phyloP scores from a whole-genome alignment of 169 alveolate genomes.

The Plasmodium cynomolgi region DNA sequence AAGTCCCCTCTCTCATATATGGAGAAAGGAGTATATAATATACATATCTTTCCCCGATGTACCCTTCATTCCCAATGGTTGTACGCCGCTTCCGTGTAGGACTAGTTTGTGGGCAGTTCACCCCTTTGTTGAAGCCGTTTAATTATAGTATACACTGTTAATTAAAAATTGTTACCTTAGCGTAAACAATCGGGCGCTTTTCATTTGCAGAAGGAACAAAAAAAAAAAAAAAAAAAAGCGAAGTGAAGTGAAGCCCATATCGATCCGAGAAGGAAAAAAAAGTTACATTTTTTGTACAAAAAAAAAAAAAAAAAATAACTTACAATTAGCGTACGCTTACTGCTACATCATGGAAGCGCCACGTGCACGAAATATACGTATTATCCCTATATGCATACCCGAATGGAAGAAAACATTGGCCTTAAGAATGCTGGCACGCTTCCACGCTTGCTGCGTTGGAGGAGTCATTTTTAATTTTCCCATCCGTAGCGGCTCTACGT shows the following conservation, averaged over 20 bases:
- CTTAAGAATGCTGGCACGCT: background rate
- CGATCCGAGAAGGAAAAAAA: background rate
- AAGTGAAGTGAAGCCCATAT: background rate
- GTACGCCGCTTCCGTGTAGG: background rate
- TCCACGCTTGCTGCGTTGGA: background rate
- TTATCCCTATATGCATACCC: background rate
- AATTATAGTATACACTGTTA: background rate
- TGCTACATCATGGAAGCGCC: background rate
- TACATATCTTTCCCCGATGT: background rate
- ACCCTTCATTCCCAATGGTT: background rate
- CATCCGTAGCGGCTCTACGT: background rate
- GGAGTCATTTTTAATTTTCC: background rate
- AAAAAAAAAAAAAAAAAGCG: background rate
- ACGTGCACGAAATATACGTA: background rate
- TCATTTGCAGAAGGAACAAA: background rate
- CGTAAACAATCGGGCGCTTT: background rate
- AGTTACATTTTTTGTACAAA: background rate
- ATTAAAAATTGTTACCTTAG: background rate
- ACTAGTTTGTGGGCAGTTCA: background rate
- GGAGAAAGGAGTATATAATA: background rate
- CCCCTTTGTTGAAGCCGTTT: background rate
- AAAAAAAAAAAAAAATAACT: background rate
- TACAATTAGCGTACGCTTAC: background rate
- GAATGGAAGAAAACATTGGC: background rate
- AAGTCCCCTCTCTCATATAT: background rate